Evolutionary conservation across 176 grass and related monocot genomes (phyloP).

Genomic region (Zoysia japonica): DNA sequence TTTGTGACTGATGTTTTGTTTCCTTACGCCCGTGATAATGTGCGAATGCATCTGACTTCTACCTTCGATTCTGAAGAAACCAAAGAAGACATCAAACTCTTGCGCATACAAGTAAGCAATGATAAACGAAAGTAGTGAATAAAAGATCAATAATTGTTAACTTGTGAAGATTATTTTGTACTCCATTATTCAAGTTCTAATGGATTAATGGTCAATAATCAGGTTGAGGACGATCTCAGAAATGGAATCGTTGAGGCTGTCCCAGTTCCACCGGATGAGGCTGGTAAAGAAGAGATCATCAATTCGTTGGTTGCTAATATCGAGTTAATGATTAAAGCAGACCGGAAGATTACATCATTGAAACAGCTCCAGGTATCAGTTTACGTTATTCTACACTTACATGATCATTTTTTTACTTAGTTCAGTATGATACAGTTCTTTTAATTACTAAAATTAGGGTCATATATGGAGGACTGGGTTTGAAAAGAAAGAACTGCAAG

Average conservation of each 20-base stretch:
- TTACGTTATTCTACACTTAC: constrained; percentile 2
- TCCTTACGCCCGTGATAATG: constrained; percentile 91
- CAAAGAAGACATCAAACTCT: constrained; percentile 86
- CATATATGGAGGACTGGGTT: too few species aligned
- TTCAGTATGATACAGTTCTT: neutral
- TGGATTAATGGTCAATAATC: constrained; percentile 23
- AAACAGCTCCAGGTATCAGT: constrained; percentile 90
- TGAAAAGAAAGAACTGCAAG: too few species aligned
- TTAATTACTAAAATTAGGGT: neutral
- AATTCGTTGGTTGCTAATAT: constrained; percentile 78
- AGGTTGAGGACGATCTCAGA: constrained; percentile 80
- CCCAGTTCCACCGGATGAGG: constrained; percentile 65
- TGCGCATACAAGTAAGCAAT: constrained; percentile 74
- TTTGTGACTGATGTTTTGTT: too few species aligned
- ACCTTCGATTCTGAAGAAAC: constrained; percentile 82
- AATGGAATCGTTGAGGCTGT: constrained; percentile 59
- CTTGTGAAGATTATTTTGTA: too few species aligned
- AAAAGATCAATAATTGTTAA: too few species aligned
- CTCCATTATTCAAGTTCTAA: constrained; percentile 36
- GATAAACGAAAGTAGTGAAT: neutral
- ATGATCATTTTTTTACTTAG: constrained; percentile 19
- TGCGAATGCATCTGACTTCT: constrained; percentile 72
- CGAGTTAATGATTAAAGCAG: constrained; percentile 89
- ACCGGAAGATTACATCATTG: constrained; percentile 88
- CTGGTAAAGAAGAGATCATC: constrained; percentile 66